These are phyloP conservation scores for Gymnopilus dilepis DNA, from an alignment of 768 basidiomycete genomes.

Conservation along the genomic window DNA sequence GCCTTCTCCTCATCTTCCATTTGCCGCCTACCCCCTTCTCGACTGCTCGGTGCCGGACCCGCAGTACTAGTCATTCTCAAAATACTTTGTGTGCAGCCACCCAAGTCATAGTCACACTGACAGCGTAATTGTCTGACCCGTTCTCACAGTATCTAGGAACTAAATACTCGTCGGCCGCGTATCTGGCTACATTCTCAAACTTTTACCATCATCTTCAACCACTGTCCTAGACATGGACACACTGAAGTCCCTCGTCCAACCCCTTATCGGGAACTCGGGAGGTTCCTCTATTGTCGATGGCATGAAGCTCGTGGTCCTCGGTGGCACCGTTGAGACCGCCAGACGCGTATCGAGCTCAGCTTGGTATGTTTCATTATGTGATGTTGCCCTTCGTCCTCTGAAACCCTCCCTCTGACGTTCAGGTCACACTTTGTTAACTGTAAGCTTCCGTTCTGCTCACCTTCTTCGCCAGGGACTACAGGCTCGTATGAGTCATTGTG, in stretches of 20 bases:
- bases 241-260: conserved; percentile 80
- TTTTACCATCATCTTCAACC: conserved; percentile 9
- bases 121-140: conserved; percentile 12
- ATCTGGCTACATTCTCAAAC: conserved; percentile 2
- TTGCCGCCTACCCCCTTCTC: conserved; percentile 11
- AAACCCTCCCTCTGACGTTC: not conserved
- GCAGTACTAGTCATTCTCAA: conserved; percentile 8
- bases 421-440: conserved; percentile 90
- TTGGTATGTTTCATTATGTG: conserved; percentile 55
- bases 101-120: conserved; percentile 16
- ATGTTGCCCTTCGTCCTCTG: conserved; percentile 12
- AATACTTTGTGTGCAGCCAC: conserved; percentile 6
- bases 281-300: conserved; percentile 85
- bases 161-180: conserved; percentile 4
- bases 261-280: conserved; percentile 75
- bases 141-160: conserved; percentile 18
- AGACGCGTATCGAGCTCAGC: conserved; percentile 82
- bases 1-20: not conserved
- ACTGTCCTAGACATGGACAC: conserved; percentile 58
- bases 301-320: conserved; percentile 88
- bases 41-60: conserved; percentile 12
- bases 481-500: conserved; percentile 21
- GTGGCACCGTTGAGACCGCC: conserved; percentile 87
- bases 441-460: conserved; percentile 41
- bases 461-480: conserved; percentile 1